Base-by-base conservation (phyloP, 78 protist genomes). In the Dictyostelium capitatum region DNA sequence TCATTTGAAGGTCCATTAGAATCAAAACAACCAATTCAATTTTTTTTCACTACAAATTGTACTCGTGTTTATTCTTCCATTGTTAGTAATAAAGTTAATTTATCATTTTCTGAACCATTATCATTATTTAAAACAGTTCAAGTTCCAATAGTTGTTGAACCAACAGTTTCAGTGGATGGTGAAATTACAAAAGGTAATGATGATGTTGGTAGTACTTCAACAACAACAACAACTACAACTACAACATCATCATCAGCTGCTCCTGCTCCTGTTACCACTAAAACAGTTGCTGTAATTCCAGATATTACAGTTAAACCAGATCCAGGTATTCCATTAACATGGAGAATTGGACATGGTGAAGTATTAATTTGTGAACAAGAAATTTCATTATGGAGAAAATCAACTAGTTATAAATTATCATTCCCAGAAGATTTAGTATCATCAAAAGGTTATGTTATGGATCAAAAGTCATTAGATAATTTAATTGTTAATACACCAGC, bases 361-460 rank as follows among this genome's bases (percentile, higher is more conserved):
- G 69, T 6, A 1, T 19, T 79, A 11, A 15, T 54, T 56, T 48
- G 48, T 37, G 20, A 51, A 23, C 28, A 51, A 15, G 8, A 57
- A 37, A 11, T 77, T 30, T 10, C 43, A 25, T 17, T 25, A 9
- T 87, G 72, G 75, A 20, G 17, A 17, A 20, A 30, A 51, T 74
- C 93, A 5, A 87, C 93, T 2, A 4, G 20, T 15, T 87, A 77
- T 25, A 87, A 20, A 51, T 77, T 87, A 65, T 59, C 50, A 9
- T 17, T 87, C 17, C 93, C 93, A 87, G 81, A 77, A 9, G 69
- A 74, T 37, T 47, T 87, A 9, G 32, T 37, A 1, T 77, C 93
- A 7, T 0, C 41, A 10, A 28, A 37, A 32, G 93, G 93, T 11
- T 87, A 57, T 50, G 64, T 64, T 9, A 19, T 77, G 50, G 93